A percentile compares a stretch with the other conserved stretches of the same genome.
Evolutionary conservation across 2,329 filamentous ascomycete species (phyloP).

Genomic region (Tolypocladium tropicale): DNA sequence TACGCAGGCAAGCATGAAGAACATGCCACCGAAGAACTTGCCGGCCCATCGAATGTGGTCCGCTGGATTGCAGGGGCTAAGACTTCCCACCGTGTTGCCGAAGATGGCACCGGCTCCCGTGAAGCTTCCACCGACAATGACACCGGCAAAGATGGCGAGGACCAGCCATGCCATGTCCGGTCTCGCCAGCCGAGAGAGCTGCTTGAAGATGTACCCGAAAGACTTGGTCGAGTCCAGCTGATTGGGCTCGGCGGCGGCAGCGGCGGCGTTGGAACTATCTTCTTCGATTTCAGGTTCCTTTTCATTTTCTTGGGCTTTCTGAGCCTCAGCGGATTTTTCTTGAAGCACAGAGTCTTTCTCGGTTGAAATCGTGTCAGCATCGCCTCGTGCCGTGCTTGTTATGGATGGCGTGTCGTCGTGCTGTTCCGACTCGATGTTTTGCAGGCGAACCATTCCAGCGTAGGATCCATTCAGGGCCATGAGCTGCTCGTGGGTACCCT

Average conservation of each 20-base stretch:
- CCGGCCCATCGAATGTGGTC: slow-evolving; percentile 24
- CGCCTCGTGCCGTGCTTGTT: slow-evolving; percentile 19
- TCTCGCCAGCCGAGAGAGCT: slow-evolving; percentile 24
- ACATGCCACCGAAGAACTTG: slow-evolving; percentile 45
- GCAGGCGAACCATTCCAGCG: slow-evolving; percentile 37
- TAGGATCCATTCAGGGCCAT: slow-evolving; percentile 41
- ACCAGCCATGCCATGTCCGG: slow-evolving; percentile 28
- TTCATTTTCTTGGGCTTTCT: slow-evolving; percentile 27
- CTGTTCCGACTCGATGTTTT: slow-evolving; percentile 23
- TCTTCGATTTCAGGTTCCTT: slow-evolving; percentile 20
- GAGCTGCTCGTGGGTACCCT: slow-evolving; percentile 53
- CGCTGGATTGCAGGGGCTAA: slow-evolving; percentile 36
- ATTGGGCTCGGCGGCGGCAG: neutral
- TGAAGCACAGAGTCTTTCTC: slow-evolving; percentile 27
- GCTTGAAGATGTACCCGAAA: slow-evolving; percentile 26
- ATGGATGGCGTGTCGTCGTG: slow-evolving; percentile 18
- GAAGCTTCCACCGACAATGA: slow-evolving; percentile 46
- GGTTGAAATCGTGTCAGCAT: slow-evolving; percentile 27
- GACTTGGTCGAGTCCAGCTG: slow-evolving; percentile 30
- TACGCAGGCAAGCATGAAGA: slow-evolving; percentile 40
- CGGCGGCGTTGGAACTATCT: slow-evolving; percentile 7
- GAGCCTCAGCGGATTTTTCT: slow-evolving; percentile 22
- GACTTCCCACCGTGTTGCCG: slow-evolving; percentile 27
- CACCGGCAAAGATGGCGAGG: slow-evolving; percentile 28
- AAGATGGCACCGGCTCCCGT: slow-evolving; percentile 43